Base-by-base conservation (phyloP, 2,329 filamentous ascomycete genomes). In the Paraphaeosphaeria sporulosa region DNA sequence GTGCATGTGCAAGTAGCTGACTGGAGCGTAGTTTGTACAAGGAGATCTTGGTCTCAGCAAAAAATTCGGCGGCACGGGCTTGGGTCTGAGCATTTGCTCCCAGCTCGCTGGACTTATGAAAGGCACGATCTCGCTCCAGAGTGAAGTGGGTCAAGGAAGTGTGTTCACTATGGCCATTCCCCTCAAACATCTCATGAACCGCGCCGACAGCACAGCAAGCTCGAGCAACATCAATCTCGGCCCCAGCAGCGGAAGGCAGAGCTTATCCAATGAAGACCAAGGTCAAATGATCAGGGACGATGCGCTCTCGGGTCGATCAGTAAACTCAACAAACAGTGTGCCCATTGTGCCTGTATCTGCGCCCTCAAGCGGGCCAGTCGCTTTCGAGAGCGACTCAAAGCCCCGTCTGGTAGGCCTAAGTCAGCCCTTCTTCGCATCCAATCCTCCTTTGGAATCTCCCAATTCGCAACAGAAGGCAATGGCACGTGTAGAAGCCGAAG, bases 1-100 rank as follows among this genome's bases (percentile, higher is more conserved):
- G 10, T 23, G 15, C 13, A 23, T 36, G 2, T 30, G n/a, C 9
- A 9, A 30, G 15, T 40, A 13, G 36, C 50, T 53, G 23, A 53
- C 50, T n/a, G 15, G 3, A 13, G 15, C 15, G 5, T 30, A 53
- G 0, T 97, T 97, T 72, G 91, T 97, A 0, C 94, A 97, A 77
- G 94, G 91, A n/a, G 93, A 97, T 72, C 81, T 95, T 1, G 91
- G 93, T 0, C 80, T 97, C 17, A 96, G 91, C 80, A 96, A 93
- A 76, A 95, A 95, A 71, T 96, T 90, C 72, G 93, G 93, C 19
- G 94, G 94, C 17, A 97, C 94, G 0, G 94, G 94, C 4, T 81
- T 97, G 1, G 94, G 94, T 1, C 78, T 97, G 57, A 94, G 91
- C 71, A 97, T 97, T 69, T 96, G 93, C 78, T 90, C 92, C 21